phyloP scores from a whole-genome alignment of 2,329 filamentous ascomycete genomes.

The Cladorrhinum sp. region DNA sequence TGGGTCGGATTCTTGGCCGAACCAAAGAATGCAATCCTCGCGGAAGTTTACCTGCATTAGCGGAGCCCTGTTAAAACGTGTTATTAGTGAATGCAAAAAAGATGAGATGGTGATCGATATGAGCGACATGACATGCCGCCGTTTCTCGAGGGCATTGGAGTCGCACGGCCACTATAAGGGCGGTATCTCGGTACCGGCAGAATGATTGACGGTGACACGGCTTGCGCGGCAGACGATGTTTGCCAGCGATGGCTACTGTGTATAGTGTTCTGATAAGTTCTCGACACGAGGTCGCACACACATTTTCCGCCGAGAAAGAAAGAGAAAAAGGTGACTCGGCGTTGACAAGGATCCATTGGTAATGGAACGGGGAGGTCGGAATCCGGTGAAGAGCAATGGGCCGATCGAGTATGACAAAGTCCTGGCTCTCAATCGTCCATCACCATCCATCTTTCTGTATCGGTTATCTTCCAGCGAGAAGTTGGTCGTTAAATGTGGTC shows the following conservation, averaged over 20 bases:
- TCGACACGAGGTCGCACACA: slow-evolving; percentile 5
- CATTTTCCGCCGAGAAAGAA: background rate
- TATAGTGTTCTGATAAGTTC: background rate
- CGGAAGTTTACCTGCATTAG: slow-evolving; percentile 3
- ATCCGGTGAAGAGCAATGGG: background rate
- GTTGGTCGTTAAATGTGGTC: background rate
- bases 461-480: background rate
- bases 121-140: no score
- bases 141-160: background rate
- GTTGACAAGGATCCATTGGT: background rate
- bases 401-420: background rate
- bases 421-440: background rate
- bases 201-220: slow-evolving; percentile 21
- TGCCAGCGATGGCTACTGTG: slow-evolving; percentile 9
- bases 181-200: slow-evolving; percentile 19
- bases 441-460: background rate
- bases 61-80: background rate
- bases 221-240: slow-evolving; percentile 14
- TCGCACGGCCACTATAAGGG: background rate
- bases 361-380: background rate
- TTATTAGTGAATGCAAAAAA: background rate
- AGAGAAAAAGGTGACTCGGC: background rate
- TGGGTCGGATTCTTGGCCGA: background rate
- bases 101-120: background rate
- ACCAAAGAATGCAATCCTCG: background rate